Base-by-base conservation (phyloP, 768 basidiomycete genomes). In the Serpula lacrymans region DNA sequence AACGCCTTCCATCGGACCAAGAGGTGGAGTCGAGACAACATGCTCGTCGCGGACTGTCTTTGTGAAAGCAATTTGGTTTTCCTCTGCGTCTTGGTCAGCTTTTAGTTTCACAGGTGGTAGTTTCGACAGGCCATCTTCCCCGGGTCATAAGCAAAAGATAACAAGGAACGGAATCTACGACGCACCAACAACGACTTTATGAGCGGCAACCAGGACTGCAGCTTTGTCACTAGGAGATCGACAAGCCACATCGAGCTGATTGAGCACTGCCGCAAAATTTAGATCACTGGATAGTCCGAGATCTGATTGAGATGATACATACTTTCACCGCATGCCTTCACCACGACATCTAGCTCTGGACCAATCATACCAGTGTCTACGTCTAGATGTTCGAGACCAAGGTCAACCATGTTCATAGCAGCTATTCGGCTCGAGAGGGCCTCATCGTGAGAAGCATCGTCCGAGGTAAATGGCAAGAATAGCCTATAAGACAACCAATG, bases 381-480 rank as follows among this genome's bases (percentile, higher is more conserved):
- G 12, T 94, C 95, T 1, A 99, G 77, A 64, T 98, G 93, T 27
- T 86, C 84, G 8, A 98, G 68, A 2, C 82, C 75, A 0, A 99
- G 69, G 59, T 97, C 95, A 1, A 98, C 71, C 72, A 93, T 78
- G 50, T 94, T 93, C 32, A 99, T 70, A 1, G 93, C 94, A 11
- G 91, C 90, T 12, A 97, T 82, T 5, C 94, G 80, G 54, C 82
- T 87, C 0, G 93, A 81, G 3, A 99, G 69, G 0, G 90, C 86
- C 52, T 90, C 89, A 56, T 99, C 93, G 56, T 96, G 94, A 1
- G 82, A 83, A 0, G 77, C 70, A 53, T 99, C 95, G 37, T 81
- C 77, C n/a, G 77, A 70, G 14, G 77, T 77, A 2, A 80, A 71
- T 1, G 86, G 88, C 38, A 82, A 75, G 63, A 92, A 96, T 3